phyloP scores from a whole-genome alignment of 2,329 filamentous ascomycete species.

The Colletotrichum neosansevieriae region DNA sequence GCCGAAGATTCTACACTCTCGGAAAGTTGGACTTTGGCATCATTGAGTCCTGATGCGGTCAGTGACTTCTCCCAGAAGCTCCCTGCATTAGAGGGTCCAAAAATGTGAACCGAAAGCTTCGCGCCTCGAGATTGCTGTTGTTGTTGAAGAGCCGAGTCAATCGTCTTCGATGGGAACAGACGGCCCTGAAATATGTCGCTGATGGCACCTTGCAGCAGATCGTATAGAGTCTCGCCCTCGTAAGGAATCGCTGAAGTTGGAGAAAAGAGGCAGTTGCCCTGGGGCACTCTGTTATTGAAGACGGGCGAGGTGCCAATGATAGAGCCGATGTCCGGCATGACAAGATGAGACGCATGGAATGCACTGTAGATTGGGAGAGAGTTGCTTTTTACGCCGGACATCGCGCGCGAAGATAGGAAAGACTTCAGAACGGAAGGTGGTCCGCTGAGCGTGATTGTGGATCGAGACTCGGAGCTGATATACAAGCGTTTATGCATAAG shows the following conservation, averaged over 20 bases:
- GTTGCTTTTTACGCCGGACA: neutral
- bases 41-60: neutral
- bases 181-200: neutral
- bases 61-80: slow-evolving; percentile 2
- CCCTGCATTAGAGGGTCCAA: neutral
- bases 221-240: slow-evolving; percentile 6
- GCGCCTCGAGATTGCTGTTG: neutral
- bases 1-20: neutral
- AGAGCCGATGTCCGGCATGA: neutral
- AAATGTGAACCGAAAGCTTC: slow-evolving; percentile 2
- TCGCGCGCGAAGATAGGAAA: neutral
- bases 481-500: neutral
- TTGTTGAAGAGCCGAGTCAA: slow-evolving; percentile 1
- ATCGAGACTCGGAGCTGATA: slow-evolving; percentile 8
- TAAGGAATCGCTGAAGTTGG: neutral
- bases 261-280: neutral
- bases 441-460: slow-evolving; percentile 2
- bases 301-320: neutral
- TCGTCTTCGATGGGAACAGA: neutral
- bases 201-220: neutral
- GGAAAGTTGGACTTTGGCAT: slow-evolving; percentile 2
- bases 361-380: neutral
- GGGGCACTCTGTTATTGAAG: neutral
- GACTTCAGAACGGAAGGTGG: neutral
- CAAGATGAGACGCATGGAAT: slow-evolving; percentile 7